Evolutionary conservation across 768 basidiomycete genomes (phyloP).

Genomic region (Psilocybe subaeruginosa): DNA sequence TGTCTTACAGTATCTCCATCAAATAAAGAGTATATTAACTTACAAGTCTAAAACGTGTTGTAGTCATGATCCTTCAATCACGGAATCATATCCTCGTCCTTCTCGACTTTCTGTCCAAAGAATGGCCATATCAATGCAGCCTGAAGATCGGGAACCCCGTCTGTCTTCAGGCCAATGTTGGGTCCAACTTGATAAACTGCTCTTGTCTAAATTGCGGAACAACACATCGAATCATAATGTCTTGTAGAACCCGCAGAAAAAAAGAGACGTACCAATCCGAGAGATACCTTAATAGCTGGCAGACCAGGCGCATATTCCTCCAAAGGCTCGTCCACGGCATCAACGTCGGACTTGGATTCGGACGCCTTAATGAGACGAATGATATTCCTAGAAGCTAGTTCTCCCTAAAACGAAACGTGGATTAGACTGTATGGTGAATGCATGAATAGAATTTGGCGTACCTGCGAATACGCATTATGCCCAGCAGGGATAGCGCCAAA

Average conservation of each 20-base stretch:
- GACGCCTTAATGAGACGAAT: slow-evolving; percentile 40
- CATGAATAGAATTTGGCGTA: slow-evolving; percentile 7
- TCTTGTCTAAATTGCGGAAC: slow-evolving; percentile 33
- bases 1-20: no score
- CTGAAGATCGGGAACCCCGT: slow-evolving; percentile 49
- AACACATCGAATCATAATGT: not conserved
- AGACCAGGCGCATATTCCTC: slow-evolving; percentile 47
- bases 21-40: not conserved
- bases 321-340: slow-evolving; percentile 29
- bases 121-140: slow-evolving; percentile 49
- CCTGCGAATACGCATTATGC: slow-evolving; percentile 57
- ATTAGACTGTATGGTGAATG: not conserved
- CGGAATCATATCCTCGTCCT: slow-evolving; percentile 36
- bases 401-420: slow-evolving; percentile 29
- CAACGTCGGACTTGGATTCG: not conserved
- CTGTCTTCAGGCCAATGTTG: slow-evolving; percentile 44
- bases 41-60: not conserved
- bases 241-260: not conserved
- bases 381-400: slow-evolving; percentile 60
- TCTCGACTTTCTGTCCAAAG: slow-evolving; percentile 42
- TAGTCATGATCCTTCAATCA: not conserved
- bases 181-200: slow-evolving; percentile 50
- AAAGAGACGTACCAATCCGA: slow-evolving; percentile 50
- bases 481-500: slow-evolving; percentile 67
- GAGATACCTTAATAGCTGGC: slow-evolving; percentile 64